Conservation (phyloP, 2,329 filamentous ascomycete genomes). For the Curvularia verruculosa region DNA sequence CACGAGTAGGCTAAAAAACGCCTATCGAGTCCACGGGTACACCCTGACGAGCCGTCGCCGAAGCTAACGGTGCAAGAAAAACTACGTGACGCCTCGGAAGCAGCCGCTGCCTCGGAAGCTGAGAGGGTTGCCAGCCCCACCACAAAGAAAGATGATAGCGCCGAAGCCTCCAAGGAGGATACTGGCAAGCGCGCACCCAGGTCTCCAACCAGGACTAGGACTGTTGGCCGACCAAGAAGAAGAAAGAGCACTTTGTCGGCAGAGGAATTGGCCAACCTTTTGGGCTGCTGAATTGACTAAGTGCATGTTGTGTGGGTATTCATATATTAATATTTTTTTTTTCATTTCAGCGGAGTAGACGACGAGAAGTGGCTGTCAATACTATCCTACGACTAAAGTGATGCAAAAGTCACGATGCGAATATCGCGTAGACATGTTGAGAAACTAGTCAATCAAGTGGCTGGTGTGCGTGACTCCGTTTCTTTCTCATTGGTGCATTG, state of each 20-base stretch:
- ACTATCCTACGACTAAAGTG: constrained; percentile 7
- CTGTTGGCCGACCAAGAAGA: constrained; percentile 64
- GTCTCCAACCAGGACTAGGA: constrained; percentile 53
- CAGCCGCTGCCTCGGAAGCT: constrained; percentile 40
- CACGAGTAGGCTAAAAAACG: constrained; percentile 47
- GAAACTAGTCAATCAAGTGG: constrained; percentile 10
- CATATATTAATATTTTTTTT: constrained; percentile 4
- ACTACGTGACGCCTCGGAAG: constrained; percentile 53
- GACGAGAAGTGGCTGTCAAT: constrained; percentile 14
- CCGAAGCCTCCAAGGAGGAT: constrained; percentile 28
- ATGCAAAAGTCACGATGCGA: constrained; percentile 6
- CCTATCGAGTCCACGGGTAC: constrained; percentile 45
- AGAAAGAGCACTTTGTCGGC: constrained; percentile 77
- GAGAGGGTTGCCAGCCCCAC: constrained; percentile 13
- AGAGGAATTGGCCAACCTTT: constrained; percentile 68
- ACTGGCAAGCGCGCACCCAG: constrained; percentile 33
- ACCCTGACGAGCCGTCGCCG: constrained; percentile 47
- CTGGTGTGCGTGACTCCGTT: constrained; percentile 11
- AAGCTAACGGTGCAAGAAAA: constrained; percentile 56
- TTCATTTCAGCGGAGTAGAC: constrained; percentile 11
- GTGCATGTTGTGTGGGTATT: constrained; percentile 4
- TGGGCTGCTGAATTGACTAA: constrained; percentile 32
- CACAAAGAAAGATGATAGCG: constrained; percentile 22
- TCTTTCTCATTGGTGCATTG: constrained; percentile 11
- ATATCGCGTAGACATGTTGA: constrained; percentile 11